Percentiles rank a stretch among this genome's conserved stretches.
Conservation (phyloP, 176 grass and related monocot species). For the Aegilops tauschii region DNA sequence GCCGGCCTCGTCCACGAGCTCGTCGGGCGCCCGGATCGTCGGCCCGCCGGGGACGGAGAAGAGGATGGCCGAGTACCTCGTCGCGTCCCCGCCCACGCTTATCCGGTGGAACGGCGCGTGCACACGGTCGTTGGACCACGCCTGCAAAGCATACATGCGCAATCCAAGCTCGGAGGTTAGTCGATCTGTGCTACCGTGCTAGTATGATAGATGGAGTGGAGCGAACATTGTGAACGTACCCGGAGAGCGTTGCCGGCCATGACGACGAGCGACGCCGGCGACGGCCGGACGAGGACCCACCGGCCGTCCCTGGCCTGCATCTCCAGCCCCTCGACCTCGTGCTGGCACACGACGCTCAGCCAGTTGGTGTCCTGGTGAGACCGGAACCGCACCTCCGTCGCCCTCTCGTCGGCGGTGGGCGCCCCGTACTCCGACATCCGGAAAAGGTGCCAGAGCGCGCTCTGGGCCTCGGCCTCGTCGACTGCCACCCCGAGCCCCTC, state of each 20-base stretch:
- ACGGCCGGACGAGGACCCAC: slow-evolving; percentile 48
- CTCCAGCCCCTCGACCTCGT: slow-evolving; percentile 70
- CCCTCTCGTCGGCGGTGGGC: slow-evolving; percentile 32
- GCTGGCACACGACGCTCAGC: slow-evolving; percentile 66
- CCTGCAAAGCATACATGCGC: slow-evolving; percentile 29
- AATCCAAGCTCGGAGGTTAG: neutral
- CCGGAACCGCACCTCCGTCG: slow-evolving; percentile 26
- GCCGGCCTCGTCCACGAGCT: slow-evolving; percentile 49
- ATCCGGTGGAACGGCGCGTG: slow-evolving; percentile 54
- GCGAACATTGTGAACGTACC: slow-evolving; percentile 23
- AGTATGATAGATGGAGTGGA: neutral
- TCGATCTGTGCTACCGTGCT: too few relatives aligned
- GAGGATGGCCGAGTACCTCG: slow-evolving; percentile 61
- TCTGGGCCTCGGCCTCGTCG: slow-evolving; percentile 21
- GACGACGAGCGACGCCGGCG: slow-evolving; percentile 58
- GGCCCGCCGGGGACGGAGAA: slow-evolving; percentile 40
- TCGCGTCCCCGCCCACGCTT: slow-evolving; percentile 27
- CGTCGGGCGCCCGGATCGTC: slow-evolving; percentile 31
- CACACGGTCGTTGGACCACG: slow-evolving; percentile 62
- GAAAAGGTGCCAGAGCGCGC: slow-evolving; percentile 38
- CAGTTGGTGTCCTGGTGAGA: slow-evolving; percentile 54
- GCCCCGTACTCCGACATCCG: slow-evolving; percentile 58
- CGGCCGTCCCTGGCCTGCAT: slow-evolving; percentile 51
- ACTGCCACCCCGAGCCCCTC: slow-evolving; percentile 52
- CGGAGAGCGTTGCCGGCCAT: slow-evolving; percentile 60